These are phyloP conservation scores for Xerocomus spinulosus DNA, from an alignment of 768 basidiomycete genomes.

Conservation along the genomic window DNA sequence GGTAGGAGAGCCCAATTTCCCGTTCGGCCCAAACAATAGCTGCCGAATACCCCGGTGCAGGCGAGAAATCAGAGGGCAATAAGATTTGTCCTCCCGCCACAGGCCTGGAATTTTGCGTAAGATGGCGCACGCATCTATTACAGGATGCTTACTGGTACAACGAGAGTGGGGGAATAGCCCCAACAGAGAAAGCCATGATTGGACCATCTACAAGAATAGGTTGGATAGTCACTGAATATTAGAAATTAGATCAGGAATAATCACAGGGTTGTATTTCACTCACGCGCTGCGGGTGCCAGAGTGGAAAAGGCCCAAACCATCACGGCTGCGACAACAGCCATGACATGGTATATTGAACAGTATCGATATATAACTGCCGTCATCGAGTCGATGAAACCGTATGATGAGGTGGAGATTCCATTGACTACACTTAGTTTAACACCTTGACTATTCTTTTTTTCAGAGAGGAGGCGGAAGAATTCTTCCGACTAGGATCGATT, in stretches of 20 bases:
- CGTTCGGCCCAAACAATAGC: conserved; percentile 16
- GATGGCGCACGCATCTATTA: background rate
- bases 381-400: conserved; percentile 4
- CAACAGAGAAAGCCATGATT: conserved; percentile 13
- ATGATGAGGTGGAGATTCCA: conserved; percentile 14
- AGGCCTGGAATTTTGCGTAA: conserved; percentile 6
- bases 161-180: conserved; percentile 12
- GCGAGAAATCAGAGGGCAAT: conserved; percentile 2
- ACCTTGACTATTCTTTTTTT: background rate
- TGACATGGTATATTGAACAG: conserved; percentile 9
- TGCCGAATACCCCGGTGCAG: conserved; percentile 8
- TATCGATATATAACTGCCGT: background rate
- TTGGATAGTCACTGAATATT: conserved; percentile 8
- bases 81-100: background rate
- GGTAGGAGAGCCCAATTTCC: conserved; percentile 10
- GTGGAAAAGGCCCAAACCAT: conserved; percentile 8
- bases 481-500: conserved; percentile 13
- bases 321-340: conserved; percentile 3
- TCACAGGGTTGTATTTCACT: background rate
- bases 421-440: conserved; percentile 8
- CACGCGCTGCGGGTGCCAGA: conserved; percentile 10
- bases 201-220: conserved; percentile 10
- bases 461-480: conserved; percentile 15
- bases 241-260: background rate
- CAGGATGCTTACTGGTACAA: conserved; percentile 10